Evolutionary conservation across 108 stramenopile species (phyloP).

Genomic region (Pseudonitzschia pungens): DNA sequence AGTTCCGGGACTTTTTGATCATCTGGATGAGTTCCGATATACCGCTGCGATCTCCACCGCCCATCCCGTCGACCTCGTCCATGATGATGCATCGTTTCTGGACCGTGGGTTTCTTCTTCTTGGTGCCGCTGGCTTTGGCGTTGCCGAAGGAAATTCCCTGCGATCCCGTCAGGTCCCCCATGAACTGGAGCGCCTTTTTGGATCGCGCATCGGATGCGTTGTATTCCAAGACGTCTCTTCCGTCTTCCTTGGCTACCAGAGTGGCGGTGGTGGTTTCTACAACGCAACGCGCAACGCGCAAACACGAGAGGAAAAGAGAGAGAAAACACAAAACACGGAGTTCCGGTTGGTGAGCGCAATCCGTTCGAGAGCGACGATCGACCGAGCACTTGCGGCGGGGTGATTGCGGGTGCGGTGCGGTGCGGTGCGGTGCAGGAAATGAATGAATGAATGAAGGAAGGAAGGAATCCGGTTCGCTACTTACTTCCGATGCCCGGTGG

Average conservation of each 20-base stretch:
- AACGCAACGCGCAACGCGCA: background rate
- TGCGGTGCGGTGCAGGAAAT: too few relatives aligned
- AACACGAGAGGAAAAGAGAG: background rate
- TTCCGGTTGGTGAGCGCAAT: too few relatives aligned
- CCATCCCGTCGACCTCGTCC: slow-evolving; percentile 99
- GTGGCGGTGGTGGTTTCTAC: slow-evolving; percentile 89
- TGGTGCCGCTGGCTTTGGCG: background rate
- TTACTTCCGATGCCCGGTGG: slow-evolving; percentile 95
- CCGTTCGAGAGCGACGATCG: too few relatives aligned
- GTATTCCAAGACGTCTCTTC: slow-evolving; percentile 92
- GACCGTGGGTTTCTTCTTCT: background rate
- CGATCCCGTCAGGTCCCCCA: slow-evolving; percentile 84
- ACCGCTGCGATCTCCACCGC: slow-evolving; percentile 91
- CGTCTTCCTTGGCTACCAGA: slow-evolving; percentile 77
- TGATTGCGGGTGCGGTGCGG: background rate
- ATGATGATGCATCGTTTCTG: slow-evolving; percentile 89
- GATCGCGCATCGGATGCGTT: slow-evolving; percentile 96
- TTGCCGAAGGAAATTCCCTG: slow-evolving; percentile 58
- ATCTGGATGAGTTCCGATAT: slow-evolving; percentile 93
- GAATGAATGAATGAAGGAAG: background rate
- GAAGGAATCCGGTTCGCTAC: too few relatives aligned
- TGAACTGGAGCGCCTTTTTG: slow-evolving; percentile 70
- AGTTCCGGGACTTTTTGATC: slow-evolving; percentile 91
- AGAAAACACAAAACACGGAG: background rate
- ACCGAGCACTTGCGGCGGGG: too few relatives aligned